Percentiles rank a stretch among this genome's conserved stretches.
Conservation (phyloP, 2,329 filamentous ascomycete genomes). For the Triangularia verruculosa region DNA sequence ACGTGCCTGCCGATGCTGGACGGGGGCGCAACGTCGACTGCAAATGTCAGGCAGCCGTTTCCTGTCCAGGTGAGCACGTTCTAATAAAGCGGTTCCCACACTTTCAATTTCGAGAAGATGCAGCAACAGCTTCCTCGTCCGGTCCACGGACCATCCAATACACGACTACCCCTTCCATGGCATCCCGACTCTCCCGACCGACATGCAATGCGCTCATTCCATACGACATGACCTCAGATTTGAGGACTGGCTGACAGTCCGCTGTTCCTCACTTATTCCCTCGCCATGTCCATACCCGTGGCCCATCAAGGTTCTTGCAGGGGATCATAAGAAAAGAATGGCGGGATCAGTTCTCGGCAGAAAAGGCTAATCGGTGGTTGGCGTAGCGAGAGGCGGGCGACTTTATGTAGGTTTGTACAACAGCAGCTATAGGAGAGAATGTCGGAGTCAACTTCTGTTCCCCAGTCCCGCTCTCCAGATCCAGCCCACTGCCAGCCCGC, state of each 20-base stretch:
- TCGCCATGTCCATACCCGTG: neutral
- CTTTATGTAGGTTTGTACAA: neutral
- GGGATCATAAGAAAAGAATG: neutral
- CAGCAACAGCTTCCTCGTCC: neutral
- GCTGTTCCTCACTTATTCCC: neutral
- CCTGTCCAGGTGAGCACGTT: constrained; percentile 19
- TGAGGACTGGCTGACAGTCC: neutral
- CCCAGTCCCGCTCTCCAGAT: neutral
- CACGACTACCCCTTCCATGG: neutral
- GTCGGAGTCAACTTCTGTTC: constrained; percentile 3
- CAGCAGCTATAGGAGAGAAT: neutral
- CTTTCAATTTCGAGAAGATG: constrained; percentile 1
- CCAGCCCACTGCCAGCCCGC: neutral
- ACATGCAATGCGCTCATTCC: neutral
- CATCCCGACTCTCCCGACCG: neutral
- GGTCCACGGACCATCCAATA: neutral
- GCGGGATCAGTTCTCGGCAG: constrained; percentile 1
- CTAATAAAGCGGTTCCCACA: constrained; percentile 17
- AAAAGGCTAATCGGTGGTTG: neutral
- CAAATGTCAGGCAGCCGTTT: constrained; percentile 7
- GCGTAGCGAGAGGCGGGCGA: constrained; percentile 1
- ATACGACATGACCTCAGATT: neutral
- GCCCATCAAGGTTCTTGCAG: neutral
- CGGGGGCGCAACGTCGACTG: constrained; percentile 3
- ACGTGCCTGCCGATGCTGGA: constrained; percentile 16